A percentile compares a stretch with the other conserved stretches of the same genome.
phyloP scores from a whole-genome alignment of 495 filamentous ascomycete species.

The Penicillium coprophilum region DNA sequence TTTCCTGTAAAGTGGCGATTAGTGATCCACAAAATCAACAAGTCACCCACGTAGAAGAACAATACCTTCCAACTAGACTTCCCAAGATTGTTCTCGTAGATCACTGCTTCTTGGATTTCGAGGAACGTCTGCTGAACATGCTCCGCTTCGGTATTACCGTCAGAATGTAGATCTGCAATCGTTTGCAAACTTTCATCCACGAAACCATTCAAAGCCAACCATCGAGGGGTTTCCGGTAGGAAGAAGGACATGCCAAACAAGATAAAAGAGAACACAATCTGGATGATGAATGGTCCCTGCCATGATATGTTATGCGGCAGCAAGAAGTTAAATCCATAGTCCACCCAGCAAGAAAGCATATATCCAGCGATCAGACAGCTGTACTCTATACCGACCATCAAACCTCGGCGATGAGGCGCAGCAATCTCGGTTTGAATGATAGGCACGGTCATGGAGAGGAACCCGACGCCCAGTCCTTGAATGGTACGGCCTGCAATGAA shows the following conservation, averaged over 20 bases:
- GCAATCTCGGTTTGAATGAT: constrained; percentile 35
- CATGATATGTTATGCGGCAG: constrained; percentile 29
- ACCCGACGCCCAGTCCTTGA: constrained; percentile 29
- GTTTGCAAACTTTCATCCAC: constrained; percentile 31
- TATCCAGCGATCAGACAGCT: constrained; percentile 32
- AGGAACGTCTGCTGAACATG: constrained; percentile 24
- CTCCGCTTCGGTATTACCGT: constrained; percentile 25
- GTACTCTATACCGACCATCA: constrained; percentile 37
- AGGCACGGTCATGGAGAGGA: constrained; percentile 33
- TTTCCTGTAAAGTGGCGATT: constrained; percentile 17
- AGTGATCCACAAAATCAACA: background rate
- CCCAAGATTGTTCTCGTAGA: constrained; percentile 29
- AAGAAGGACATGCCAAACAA: constrained; percentile 28
- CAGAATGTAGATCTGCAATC: constrained; percentile 28
- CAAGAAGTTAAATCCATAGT: constrained; percentile 35
- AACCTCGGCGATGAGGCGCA: constrained; percentile 24
- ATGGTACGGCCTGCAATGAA: constrained; percentile 32
- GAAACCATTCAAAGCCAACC: constrained; percentile 33
- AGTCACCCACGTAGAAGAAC: background rate
- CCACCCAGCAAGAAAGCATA: constrained; percentile 35
- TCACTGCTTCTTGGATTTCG: constrained; percentile 33
- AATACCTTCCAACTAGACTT: constrained; percentile 28
- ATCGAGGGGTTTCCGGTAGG: constrained; percentile 32
- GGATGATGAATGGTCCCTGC: constrained; percentile 32
- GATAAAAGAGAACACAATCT: constrained; percentile 32